These are phyloP conservation scores for Urtica urens DNA, from an alignment of 306 rosid species.

Conservation along the genomic window DNA sequence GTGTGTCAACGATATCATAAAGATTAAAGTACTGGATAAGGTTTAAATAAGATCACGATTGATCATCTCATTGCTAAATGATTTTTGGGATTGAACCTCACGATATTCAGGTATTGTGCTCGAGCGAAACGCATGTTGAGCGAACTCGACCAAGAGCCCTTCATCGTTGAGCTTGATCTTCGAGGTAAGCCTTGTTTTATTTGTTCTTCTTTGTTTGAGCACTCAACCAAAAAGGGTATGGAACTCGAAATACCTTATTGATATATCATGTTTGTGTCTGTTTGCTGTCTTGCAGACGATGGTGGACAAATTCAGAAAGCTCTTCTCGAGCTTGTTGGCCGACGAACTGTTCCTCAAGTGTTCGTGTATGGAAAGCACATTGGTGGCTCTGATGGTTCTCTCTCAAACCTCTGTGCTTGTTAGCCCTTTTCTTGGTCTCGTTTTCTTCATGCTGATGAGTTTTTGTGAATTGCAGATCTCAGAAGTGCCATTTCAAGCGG, in stretches of 20 bases:
- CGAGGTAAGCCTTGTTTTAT: constrained; percentile 39
- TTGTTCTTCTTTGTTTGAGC: background rate
- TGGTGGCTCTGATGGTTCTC: constrained; percentile 88
- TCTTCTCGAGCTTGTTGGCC: constrained; percentile 66
- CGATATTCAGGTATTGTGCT: constrained; percentile 77
- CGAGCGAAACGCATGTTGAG: constrained; percentile 62
- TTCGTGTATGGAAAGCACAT: constrained; percentile 84
- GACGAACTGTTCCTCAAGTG: constrained; percentile 75
- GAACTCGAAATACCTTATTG: background rate
- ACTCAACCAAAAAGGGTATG: too few species aligned
- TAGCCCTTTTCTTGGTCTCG: background rate
- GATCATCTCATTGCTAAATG: too few species aligned
- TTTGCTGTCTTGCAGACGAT: constrained; percentile 41
- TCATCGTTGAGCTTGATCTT: constrained; percentile 76
- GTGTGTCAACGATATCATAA: too few species aligned
- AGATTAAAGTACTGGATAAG: too few species aligned
- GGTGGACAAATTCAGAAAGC: constrained; percentile 62
- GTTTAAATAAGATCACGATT: too few species aligned
- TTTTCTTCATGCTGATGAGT: background rate
- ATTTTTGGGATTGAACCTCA: too few species aligned
- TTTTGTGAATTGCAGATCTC: constrained; percentile 40
- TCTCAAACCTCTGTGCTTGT: constrained; percentile 10
- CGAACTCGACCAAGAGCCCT: constrained; percentile 57
- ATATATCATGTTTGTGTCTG: background rate
- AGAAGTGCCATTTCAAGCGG: constrained; percentile 57